Percentiles rank a stretch among this genome's conserved stretches.
phyloP scores from a whole-genome alignment of 441 rosid species.

The Euphorbia celastroides region DNA sequence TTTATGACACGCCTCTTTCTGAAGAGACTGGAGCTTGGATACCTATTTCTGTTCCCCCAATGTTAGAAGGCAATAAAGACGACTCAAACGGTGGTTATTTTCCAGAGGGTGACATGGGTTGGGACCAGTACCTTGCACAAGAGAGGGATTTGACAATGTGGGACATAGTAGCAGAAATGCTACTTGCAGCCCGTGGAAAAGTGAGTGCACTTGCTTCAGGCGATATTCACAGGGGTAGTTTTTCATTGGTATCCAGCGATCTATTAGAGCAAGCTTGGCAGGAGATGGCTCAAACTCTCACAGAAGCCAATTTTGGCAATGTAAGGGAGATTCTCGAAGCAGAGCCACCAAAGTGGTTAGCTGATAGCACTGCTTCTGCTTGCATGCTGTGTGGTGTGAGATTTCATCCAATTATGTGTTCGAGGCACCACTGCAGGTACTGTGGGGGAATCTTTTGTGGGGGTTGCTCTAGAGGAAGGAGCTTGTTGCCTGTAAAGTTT shows the following conservation, averaged over 20 bases:
- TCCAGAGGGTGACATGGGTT: slow-evolving; percentile 87
- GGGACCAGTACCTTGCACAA: slow-evolving; percentile 52
- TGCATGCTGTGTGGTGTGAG: slow-evolving; percentile 85
- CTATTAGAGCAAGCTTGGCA: slow-evolving; percentile 94
- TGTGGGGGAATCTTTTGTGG: slow-evolving; percentile 92
- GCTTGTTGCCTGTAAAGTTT: slow-evolving; percentile 75
- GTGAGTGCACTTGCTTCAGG: slow-evolving; percentile 64
- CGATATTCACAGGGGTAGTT: slow-evolving; percentile 38
- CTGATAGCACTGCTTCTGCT: slow-evolving; percentile 77
- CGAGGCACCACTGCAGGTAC: slow-evolving; percentile 93
- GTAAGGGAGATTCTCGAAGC: slow-evolving; percentile 59
- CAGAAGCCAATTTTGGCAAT: slow-evolving; percentile 64
- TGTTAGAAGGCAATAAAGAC: slow-evolving; percentile 60
- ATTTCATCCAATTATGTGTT: slow-evolving; percentile 93
- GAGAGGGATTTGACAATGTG: slow-evolving; percentile 92
- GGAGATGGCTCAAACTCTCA: slow-evolving; percentile 95
- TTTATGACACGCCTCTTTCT: slow-evolving; percentile 63
- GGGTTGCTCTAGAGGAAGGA: slow-evolving; percentile 86
- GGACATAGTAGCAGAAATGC: slow-evolving; percentile 87
- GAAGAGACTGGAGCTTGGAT: slow-evolving; percentile 95
- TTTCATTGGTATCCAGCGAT: slow-evolving; percentile 61
- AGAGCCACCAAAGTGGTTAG: slow-evolving; percentile 75
- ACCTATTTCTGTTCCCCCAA: slow-evolving; percentile 95
- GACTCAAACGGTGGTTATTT: slow-evolving; percentile 71
- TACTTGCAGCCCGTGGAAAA: slow-evolving; percentile 83